Evolutionary conservation across 805 yeast genomes (phyloP).

Genomic region (Myxozyma neotropica): DNA sequence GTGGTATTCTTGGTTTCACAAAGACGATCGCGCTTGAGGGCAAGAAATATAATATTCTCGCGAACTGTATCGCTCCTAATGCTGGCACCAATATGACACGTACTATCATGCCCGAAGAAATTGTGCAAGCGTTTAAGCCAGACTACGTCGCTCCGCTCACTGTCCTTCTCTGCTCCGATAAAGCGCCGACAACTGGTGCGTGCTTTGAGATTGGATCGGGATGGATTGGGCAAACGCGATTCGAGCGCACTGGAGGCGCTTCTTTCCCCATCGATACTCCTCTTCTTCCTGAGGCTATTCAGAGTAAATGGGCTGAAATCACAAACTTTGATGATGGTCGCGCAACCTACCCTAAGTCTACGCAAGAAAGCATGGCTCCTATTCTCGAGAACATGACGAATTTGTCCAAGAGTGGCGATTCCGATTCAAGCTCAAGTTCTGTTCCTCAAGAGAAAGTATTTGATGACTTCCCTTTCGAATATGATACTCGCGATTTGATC

Average conservation of each 20-base stretch:
- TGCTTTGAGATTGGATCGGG: conserved; percentile 94
- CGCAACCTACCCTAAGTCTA: conserved; percentile 58
- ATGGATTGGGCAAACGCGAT: conserved; percentile 92
- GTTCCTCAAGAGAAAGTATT: conserved; percentile 46
- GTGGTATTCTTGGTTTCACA: conserved; percentile 82
- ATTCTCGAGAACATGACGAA: conserved; percentile 56
- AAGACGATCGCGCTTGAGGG: conserved; percentile 92
- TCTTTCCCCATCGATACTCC: conserved; percentile 50
- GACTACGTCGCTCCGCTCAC: conserved; percentile 88
- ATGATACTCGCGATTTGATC: conserved; percentile 48
- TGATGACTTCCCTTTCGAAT: conserved; percentile 16
- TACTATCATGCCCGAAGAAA: conserved; percentile 77
- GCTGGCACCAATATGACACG: conserved; percentile 98
- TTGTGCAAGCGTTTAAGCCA: conserved; percentile 82
- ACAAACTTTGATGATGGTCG: conserved; percentile 62
- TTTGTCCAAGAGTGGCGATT: neutral
- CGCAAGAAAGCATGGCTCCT: conserved; percentile 79
- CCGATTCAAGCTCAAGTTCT: conserved; percentile 38
- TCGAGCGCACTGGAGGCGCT: conserved; percentile 91
- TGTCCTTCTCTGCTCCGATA: conserved; percentile 75
- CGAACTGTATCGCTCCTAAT: conserved; percentile 90
- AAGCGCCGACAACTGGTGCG: conserved; percentile 74
- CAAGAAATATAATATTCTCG: conserved; percentile 69
- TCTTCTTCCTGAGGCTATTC: conserved; percentile 68
- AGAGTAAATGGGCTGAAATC: conserved; percentile 66